A percentile compares a stretch with the other conserved stretches of the same genome.
Conservation (phyloP, 129 eudicot species). For the Pulicaria dysenterica region DNA sequence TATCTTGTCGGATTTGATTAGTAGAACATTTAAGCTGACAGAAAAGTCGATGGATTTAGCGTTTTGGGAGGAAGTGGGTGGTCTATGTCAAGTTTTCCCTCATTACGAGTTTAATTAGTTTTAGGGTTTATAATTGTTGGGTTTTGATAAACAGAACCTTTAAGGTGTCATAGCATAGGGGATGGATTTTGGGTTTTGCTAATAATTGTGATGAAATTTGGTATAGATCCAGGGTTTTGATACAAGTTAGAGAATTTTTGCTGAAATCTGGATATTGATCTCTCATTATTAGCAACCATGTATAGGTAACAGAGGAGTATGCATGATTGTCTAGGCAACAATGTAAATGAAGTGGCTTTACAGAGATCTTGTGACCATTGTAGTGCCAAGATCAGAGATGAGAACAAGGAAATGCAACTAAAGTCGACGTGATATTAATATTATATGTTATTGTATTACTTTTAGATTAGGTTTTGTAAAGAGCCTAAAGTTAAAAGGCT, state of each 20-base stretch:
- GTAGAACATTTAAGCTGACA: constrained; percentile 3
- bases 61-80: constrained; percentile 7
- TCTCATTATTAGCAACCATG: neutral
- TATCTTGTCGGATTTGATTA: constrained; percentile 3
- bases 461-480: neutral
- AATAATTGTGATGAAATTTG: neutral
- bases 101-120: neutral
- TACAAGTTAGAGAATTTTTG: constrained; percentile 1
- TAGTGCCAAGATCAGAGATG: neutral
- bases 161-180: constrained; percentile 4
- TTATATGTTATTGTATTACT: neutral
- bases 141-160: too few relatives aligned
- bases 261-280: neutral
- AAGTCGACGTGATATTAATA: neutral
- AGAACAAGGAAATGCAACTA: neutral
- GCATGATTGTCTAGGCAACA: neutral
- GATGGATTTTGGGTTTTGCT: constrained; percentile 29
- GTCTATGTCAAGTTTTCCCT: neutral
- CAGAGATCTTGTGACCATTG: constrained; percentile 13
- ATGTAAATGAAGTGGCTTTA: neutral
- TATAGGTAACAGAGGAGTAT: neutral
- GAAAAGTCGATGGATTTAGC: constrained; percentile 22
- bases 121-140: neutral
- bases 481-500: neutral
- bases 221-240: constrained; percentile 10